Conservation (phyloP, 2,329 filamentous ascomycete species). For the Kalmusia sp. region DNA sequence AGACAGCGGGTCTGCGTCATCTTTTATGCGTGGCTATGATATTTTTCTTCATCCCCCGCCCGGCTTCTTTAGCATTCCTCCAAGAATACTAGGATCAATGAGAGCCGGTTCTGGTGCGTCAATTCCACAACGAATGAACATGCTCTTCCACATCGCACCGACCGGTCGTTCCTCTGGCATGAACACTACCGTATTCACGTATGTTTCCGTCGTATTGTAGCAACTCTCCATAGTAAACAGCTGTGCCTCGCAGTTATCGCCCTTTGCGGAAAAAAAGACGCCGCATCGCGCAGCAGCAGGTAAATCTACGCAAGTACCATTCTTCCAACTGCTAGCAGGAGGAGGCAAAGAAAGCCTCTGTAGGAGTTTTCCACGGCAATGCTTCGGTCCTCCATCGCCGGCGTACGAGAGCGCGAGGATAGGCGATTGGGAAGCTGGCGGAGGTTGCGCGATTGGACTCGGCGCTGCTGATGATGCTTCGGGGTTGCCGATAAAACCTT, state of each 20-base stretch:
- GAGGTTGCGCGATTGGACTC: constrained; percentile 14
- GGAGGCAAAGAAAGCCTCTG: constrained; percentile 33
- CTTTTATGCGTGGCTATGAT: too few relatives aligned
- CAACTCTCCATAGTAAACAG: constrained; percentile 40
- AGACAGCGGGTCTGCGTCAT: not conserved
- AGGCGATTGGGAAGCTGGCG: constrained; percentile 25
- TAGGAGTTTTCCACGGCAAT: constrained; percentile 41
- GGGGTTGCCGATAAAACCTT: constrained; percentile 33
- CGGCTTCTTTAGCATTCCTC: constrained; percentile 35
- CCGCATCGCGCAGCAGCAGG: constrained; percentile 41
- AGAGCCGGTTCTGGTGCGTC: constrained; percentile 36
- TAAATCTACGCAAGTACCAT: constrained; percentile 41
- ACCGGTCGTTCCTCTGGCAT: constrained; percentile 44
- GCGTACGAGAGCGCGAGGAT: constrained; percentile 43
- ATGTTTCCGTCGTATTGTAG: constrained; percentile 34
- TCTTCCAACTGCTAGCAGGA: constrained; percentile 33
- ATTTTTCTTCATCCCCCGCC: constrained; percentile 22
- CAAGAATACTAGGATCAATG: constrained; percentile 36
- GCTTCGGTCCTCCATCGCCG: constrained; percentile 42
- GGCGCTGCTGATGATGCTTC: constrained; percentile 16
- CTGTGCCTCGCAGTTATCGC: constrained; percentile 44
- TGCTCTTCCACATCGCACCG: constrained; percentile 43
- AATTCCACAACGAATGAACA: constrained; percentile 43
- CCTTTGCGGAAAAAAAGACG: constrained; percentile 41
- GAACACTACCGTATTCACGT: constrained; percentile 44